Conservation (phyloP, 2,329 filamentous ascomycete genomes). For the Diaporthe sp. region DNA sequence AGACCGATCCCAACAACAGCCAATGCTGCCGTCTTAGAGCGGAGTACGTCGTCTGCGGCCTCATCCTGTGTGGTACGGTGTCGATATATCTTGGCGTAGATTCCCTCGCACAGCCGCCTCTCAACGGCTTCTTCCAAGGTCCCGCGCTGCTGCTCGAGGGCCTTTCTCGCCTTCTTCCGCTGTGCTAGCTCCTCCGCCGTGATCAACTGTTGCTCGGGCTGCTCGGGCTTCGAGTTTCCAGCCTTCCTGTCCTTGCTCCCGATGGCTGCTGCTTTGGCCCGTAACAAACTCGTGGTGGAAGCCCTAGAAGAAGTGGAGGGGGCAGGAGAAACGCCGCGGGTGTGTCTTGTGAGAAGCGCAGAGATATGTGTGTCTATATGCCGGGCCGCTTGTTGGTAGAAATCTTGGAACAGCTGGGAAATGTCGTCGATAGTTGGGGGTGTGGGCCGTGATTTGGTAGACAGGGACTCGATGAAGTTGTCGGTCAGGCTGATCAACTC, state of each 20-base stretch:
- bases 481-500: constrained; percentile 93
- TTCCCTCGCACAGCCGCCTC: constrained; percentile 83
- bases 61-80: constrained; percentile 94
- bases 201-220: constrained; percentile 84
- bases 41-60: constrained; percentile 92
- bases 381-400: constrained; percentile 84
- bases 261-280: constrained; percentile 68
- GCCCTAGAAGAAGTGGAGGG: constrained; percentile 67
- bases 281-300: constrained; percentile 69
- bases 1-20: constrained; percentile 92
- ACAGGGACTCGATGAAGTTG: constrained; percentile 92
- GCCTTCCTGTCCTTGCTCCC: constrained; percentile 66
- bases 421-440: constrained; percentile 88
- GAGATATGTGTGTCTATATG: constrained; percentile 92
- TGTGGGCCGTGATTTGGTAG: constrained; percentile 85
- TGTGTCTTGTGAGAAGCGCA: constrained; percentile 80
- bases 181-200: constrained; percentile 87
- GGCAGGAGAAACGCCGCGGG: constrained; percentile 73
- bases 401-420: constrained; percentile 92
- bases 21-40: constrained; percentile 93
- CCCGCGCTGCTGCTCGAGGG: constrained; percentile 81
- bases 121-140: constrained; percentile 93
- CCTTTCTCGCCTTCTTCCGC: constrained; percentile 81
- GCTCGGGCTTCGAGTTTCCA: constrained; percentile 54
- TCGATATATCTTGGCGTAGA: constrained; percentile 90